These are phyloP conservation scores for Lactifluus piperatus DNA, from an alignment of 768 basidiomycete species.

Conservation along the genomic window DNA sequence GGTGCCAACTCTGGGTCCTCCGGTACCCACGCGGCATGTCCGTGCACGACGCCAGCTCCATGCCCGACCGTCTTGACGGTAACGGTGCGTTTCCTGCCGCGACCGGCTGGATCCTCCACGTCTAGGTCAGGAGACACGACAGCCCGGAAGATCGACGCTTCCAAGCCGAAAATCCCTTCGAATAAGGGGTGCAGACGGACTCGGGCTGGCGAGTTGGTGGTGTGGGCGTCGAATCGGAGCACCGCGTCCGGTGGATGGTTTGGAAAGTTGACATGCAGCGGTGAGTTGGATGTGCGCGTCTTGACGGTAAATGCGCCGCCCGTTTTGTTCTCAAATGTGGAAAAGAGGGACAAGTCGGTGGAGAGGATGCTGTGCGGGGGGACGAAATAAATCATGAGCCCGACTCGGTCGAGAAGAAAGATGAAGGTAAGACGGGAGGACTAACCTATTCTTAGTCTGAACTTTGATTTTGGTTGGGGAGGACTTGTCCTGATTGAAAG, in stretches of 20 bases:
- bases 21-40: conserved; percentile 1
- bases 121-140: neutral
- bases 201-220: conserved; percentile 8
- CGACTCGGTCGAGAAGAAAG: neutral
- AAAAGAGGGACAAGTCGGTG: neutral
- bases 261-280: neutral
- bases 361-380: neutral
- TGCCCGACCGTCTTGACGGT: conserved; percentile 2
- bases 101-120: conserved; percentile 9
- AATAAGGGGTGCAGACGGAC: conserved; percentile 9
- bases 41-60: neutral
- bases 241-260: neutral
- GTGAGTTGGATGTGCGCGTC: conserved; percentile 7
- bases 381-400: neutral
- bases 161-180: conserved; percentile 5
- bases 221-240: conserved; percentile 1
- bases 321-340: neutral
- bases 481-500: conserved; percentile 2
- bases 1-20: neutral
- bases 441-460: conserved; percentile 8
- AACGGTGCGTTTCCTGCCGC: conserved; percentile 4
- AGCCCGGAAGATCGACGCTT: neutral
- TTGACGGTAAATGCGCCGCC: neutral
- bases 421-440: neutral
- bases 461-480: neutral